Conservation (phyloP, 768 basidiomycete genomes). For the Grammothele lineata region DNA sequence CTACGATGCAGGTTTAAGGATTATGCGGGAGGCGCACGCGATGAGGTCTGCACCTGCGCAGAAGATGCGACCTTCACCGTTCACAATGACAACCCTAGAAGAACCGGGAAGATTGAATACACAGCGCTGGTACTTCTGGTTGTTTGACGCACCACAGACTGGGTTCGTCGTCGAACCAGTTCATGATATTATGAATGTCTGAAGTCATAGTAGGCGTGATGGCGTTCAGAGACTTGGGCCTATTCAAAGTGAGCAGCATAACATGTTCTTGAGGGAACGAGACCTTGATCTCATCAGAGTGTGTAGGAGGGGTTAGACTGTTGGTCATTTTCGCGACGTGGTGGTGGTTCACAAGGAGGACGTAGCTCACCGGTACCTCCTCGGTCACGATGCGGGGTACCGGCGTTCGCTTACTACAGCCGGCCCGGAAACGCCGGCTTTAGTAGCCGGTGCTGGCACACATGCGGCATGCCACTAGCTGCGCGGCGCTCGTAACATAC, state of each 20-base stretch:
- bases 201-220: slow-evolving; percentile 55
- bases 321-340: slow-evolving; percentile 1
- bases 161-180: slow-evolving; percentile 75
- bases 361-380: neutral
- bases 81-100: slow-evolving; percentile 67
- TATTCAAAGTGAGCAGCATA: slow-evolving; percentile 56
- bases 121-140: too few relatives aligned
- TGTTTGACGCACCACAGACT: slow-evolving; percentile 51
- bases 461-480: too few relatives aligned
- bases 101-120: too few relatives aligned
- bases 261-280: slow-evolving; percentile 47
- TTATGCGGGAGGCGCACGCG: slow-evolving; percentile 41
- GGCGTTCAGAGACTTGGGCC: slow-evolving; percentile 70
- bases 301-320: slow-evolving; percentile 22
- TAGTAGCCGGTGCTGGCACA: too few relatives aligned
- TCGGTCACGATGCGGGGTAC: too few relatives aligned
- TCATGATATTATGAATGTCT: slow-evolving; percentile 49
- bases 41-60: slow-evolving; percentile 81
- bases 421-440: too few relatives aligned
- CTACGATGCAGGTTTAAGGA: neutral
- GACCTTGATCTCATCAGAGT: slow-evolving; percentile 35
- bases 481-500: too few relatives aligned
- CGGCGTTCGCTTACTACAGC: too few relatives aligned
- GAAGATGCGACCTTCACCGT: slow-evolving; percentile 68
- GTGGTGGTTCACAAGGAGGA: neutral